Evolutionary conservation across 768 basidiomycete genomes (phyloP).

Genomic region (Pulveroboletus frians): DNA sequence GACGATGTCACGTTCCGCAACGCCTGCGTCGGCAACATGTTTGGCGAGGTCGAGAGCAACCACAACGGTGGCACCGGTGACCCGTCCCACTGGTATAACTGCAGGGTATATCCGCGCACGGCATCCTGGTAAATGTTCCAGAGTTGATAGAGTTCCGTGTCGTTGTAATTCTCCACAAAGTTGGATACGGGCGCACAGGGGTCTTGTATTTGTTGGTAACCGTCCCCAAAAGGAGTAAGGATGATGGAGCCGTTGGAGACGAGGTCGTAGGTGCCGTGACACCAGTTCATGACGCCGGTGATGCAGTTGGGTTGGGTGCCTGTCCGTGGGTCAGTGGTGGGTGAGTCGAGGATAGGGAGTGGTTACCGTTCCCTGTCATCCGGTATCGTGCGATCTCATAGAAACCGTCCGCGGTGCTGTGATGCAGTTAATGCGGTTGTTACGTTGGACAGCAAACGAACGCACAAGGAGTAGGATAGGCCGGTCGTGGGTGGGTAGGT

Average conservation of each 20-base stretch:
- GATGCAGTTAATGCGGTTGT: slow-evolving; percentile 1
- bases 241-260: slow-evolving; percentile 76
- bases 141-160: slow-evolving; percentile 54
- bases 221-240: slow-evolving; percentile 73
- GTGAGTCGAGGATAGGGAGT: neutral
- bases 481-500: slow-evolving; percentile 82
- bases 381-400: slow-evolving; percentile 92
- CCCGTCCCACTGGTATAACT: slow-evolving; percentile 76
- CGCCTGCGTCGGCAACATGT: slow-evolving; percentile 75
- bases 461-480: slow-evolving; percentile 86
- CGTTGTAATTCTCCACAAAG: slow-evolving; percentile 80
- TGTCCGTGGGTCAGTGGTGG: slow-evolving; percentile 25
- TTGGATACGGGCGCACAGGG: slow-evolving; percentile 87
- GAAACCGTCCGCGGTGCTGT: slow-evolving; percentile 64
- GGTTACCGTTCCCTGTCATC: slow-evolving; percentile 76
- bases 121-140: slow-evolving; percentile 78
- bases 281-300: slow-evolving; percentile 82
- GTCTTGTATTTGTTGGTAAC: slow-evolving; percentile 92
- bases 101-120: slow-evolving; percentile 58
- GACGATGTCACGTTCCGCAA: slow-evolving; percentile 51
- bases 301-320: slow-evolving; percentile 86
- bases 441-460: neutral
- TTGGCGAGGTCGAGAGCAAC: slow-evolving; percentile 63
- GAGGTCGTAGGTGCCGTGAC: slow-evolving; percentile 73
- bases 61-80: slow-evolving; percentile 67